These are phyloP conservation scores for Micractinium conductrix DNA, from an alignment of 139 green algal species.

Conservation along the genomic window DNA sequence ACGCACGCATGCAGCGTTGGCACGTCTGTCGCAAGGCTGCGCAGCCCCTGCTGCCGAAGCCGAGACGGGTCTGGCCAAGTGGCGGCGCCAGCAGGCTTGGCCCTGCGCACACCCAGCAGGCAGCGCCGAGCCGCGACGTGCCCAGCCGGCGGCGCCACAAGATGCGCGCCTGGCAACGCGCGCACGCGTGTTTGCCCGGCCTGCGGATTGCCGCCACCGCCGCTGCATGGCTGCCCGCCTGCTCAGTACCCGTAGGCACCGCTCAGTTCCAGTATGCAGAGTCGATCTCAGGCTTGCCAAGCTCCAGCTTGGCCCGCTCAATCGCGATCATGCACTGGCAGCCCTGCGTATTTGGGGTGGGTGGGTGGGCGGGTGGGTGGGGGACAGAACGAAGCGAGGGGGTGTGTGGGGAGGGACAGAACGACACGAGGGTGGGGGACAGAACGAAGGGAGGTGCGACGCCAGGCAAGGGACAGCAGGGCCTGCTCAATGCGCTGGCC, in stretches of 20 bases:
- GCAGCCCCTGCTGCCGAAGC: neutral
- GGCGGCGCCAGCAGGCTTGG: too few relatives aligned
- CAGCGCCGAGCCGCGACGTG: too few relatives aligned
- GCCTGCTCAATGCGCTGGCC: neutral
- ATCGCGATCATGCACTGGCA: slow-evolving; percentile 91
- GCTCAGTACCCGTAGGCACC: neutral
- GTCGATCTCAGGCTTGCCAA: slow-evolving; percentile 74
- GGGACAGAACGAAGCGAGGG: neutral
- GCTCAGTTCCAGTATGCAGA: slow-evolving; percentile 92
- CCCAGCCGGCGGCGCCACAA: too few relatives aligned
- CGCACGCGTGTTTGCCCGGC: neutral
- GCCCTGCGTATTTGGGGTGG: too few relatives aligned
- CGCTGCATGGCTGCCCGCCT: too few relatives aligned
- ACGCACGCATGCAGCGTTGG: too few relatives aligned
- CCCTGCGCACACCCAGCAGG: too few relatives aligned
- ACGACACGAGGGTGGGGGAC: too few relatives aligned
- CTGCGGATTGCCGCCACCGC: neutral
- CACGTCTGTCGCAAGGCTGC: too few relatives aligned
- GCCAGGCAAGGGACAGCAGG: neutral
- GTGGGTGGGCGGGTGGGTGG: too few relatives aligned
- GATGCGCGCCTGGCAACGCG: too few relatives aligned
- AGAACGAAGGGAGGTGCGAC: neutral
- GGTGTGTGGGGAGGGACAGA: neutral
- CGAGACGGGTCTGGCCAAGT: too few relatives aligned
- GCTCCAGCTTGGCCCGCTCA: slow-evolving; percentile 82